Base-by-base conservation (phyloP, 2,329 filamentous ascomycete species). In the Botryotinia calthae region DNA sequence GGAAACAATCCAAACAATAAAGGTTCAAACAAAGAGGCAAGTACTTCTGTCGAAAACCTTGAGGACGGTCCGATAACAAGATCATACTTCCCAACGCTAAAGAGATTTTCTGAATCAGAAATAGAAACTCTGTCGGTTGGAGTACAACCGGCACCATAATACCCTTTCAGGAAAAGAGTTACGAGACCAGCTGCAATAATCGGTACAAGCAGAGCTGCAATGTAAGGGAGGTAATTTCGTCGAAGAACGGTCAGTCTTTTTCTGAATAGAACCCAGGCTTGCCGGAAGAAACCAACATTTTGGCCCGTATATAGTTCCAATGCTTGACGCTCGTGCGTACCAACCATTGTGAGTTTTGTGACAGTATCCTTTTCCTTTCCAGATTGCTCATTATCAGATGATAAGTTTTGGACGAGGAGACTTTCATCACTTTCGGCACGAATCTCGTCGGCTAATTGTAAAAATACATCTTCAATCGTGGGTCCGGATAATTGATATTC, bases 381-480 rank as follows among this genome's bases (percentile, higher is more conserved):
- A 10, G 37, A 42, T 8, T 72, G 68, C 9, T 75, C 73, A 62
- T 74, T 40, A 16, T 65, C 58, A 22, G 74, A 70, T 40, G 73
- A 37, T 28, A 40, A 69, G 16, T 75, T 71, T 46, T 68, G 65
- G 9, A 48, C 40, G 44, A 76, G 73, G 6, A 76, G 31, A 37
- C 69, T 73, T 25, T 76, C 73, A 12, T 66, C 76, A 18, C 76
- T 82, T 76, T 91, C 88, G 9, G 86, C 86, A 72, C 85, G 87
- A 73, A 94, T 87, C 80, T 97, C 94, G 79, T 95, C 93, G 0
- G 94, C 93, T 56, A 97, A 86, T 76, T 93, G 91, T 37, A 98
- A 83, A 81, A 98, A 98, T 0, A 97, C 94, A 77, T 97, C 94
- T 80, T 98, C 95, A 58, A 98, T 94, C 0, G 93, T 97, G 0